Conservation (phyloP, 2,329 filamentous ascomycete species). For the Trichoderma brevicompactum region DNA sequence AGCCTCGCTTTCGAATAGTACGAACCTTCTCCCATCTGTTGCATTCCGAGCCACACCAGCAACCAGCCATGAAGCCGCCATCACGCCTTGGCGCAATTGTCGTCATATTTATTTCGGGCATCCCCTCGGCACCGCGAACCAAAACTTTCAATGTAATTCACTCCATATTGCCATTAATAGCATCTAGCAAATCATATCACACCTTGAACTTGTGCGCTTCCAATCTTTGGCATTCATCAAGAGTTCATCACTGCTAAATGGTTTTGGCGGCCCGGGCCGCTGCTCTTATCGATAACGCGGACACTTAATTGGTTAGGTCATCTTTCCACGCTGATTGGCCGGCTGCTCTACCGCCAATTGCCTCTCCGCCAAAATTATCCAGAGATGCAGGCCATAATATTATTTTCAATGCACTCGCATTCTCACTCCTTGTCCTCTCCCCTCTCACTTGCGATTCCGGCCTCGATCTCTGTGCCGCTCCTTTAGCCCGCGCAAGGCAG, state of each 20-base stretch:
- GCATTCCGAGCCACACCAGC: too few species aligned
- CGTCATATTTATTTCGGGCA: too few species aligned
- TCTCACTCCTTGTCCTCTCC: constrained; percentile 1
- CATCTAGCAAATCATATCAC: not conserved
- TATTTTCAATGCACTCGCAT: constrained; percentile 14
- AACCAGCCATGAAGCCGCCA: too few species aligned
- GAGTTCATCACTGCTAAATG: not conserved
- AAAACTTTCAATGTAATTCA: too few species aligned
- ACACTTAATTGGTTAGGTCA: constrained; percentile 20
- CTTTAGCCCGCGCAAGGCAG: not conserved
- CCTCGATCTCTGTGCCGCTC: constrained; percentile 11
- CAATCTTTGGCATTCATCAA: not conserved
- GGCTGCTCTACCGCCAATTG: constrained; percentile 24
- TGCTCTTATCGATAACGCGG: constrained; percentile 24
- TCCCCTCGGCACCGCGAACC: too few species aligned
- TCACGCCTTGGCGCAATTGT: too few species aligned
- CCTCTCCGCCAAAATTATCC: constrained; percentile 22
- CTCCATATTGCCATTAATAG: not conserved
- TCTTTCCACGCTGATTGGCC: constrained; percentile 21
- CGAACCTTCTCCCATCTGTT: too few species aligned
- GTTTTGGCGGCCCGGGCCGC: constrained; percentile 21
- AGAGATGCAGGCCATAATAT: constrained; percentile 14
- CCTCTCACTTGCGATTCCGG: constrained; percentile 2
- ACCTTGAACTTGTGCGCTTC: too few species aligned
- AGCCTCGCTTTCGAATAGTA: too few species aligned